Conservation (phyloP, 2,329 filamentous ascomycete species). For the Penicillium psychrosexuale region DNA sequence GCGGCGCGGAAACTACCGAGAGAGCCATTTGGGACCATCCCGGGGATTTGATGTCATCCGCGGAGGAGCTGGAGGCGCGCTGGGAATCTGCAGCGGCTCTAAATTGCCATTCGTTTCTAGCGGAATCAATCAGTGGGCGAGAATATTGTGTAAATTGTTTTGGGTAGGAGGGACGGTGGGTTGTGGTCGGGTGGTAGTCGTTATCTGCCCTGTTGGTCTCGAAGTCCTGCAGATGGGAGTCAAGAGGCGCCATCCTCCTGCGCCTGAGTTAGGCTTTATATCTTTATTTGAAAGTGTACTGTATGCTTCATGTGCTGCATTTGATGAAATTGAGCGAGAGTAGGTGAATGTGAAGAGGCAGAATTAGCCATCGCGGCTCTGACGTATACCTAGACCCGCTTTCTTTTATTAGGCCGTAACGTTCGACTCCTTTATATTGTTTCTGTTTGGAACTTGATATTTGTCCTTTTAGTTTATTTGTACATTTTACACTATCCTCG, state of each 20-base stretch:
- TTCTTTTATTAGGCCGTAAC: neutral
- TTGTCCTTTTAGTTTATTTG: neutral
- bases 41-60: slow-evolving; percentile 18
- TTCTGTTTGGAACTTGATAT: neutral
- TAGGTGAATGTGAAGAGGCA: neutral
- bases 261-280: neutral
- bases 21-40: slow-evolving; percentile 26
- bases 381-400: slow-evolving; percentile 5
- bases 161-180: slow-evolving; percentile 11
- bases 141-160: slow-evolving; percentile 15
- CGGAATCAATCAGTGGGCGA: slow-evolving; percentile 38
- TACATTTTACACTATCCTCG: slow-evolving; percentile 32
- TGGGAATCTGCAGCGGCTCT: slow-evolving; percentile 19
- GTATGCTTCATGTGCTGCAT: neutral
- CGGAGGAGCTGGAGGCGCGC: slow-evolving; percentile 16
- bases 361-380: neutral
- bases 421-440: neutral
- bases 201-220: slow-evolving; percentile 32
- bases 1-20: slow-evolving; percentile 39
- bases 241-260: neutral
- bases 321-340: neutral
- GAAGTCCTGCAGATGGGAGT: slow-evolving; percentile 3
- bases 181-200: slow-evolving; percentile 13
- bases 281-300: neutral
- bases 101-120: slow-evolving; percentile 41